Base-by-base conservation (phyloP, 768 basidiomycete genomes). In the Panus rudis region DNA sequence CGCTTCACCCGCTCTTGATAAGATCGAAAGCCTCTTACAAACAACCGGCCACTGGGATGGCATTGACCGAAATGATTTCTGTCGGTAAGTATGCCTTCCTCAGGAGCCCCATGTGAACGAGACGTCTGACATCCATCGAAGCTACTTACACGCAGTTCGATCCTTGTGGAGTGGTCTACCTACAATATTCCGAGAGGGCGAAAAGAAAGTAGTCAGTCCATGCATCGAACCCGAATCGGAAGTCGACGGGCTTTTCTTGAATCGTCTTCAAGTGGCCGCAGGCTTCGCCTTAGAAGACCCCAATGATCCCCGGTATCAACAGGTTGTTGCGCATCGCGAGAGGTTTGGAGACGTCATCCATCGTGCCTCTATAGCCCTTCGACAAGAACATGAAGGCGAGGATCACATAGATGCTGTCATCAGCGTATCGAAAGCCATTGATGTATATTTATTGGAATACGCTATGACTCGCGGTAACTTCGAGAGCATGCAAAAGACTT, bases 331-430 rank as follows among this genome's bases (percentile, higher is more conserved):
- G 1, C 72, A 81, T 50, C 78, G 84, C 24, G 56, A 64, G 20
- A 73, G 79, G 13, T 85, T 85, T 51, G 91, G 87, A 3, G 62
- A 75, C 26, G 64, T 88, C 10, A 62, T 88, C 27, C 78, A 85
- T 47, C 64, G 64, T 24, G 90, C 89, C 2, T 80, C 90, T 2
- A 67, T 64, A 17, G 69, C 77, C 13, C 64, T 92, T 28, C 76
- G 78, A 27, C 71, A 75, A 52, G 72, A 75, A 32, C 74, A 70
- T 11, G 75, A 73, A 33, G 78, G 75, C 25, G 88, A 90, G 60
- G 87, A 91, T 57, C 85, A 89, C 48, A 84, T 89, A 33, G 93
- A 98, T 59, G 84, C 88, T 4, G 78, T 94, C 24, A 73, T 88
- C 25, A 69, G 70, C 27, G 75, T 89, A 14, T 74, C 79, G 19